These are phyloP conservation scores for Alternaria arbusti DNA, from an alignment of 2,329 filamentous ascomycete species.

Conservation along the genomic window DNA sequence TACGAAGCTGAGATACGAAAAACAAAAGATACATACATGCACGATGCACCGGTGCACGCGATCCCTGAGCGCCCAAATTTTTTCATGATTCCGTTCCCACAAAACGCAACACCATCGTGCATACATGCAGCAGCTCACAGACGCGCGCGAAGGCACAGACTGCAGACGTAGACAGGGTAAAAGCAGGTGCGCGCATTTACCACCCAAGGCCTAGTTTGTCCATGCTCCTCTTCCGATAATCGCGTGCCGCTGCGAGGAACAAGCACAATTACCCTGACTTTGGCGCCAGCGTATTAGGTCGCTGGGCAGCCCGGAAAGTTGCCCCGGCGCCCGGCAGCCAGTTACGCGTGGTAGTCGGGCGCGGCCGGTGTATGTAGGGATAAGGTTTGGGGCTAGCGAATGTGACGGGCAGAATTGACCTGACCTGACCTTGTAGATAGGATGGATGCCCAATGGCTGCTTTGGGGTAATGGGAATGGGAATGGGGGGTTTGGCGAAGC, in stretches of 20 bases:
- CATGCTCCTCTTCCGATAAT: not conserved
- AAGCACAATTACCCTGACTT: constrained; percentile 1
- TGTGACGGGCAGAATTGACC: not conserved
- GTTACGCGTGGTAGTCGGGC: not conserved
- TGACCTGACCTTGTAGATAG: not conserved
- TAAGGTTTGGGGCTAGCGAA: not conserved
- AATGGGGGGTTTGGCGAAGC: not conserved
- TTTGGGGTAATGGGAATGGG: not conserved
- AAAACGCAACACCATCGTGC: not conserved
- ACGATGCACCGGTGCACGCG: not conserved
- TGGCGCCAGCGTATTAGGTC: not conserved
- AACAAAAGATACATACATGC: not conserved
- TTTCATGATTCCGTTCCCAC: not conserved
- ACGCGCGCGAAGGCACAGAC: not conserved
- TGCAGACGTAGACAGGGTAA: not conserved
- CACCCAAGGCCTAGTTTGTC: not conserved
- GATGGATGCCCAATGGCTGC: not conserved
- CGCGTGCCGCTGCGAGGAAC: not conserved
- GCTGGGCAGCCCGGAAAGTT: not conserved
- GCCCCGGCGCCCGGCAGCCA: not conserved
- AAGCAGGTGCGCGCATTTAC: not conserved
- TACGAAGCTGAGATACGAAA: not conserved
- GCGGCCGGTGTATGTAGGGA: not conserved
- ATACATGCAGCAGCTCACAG: not conserved
- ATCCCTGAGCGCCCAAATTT: not conserved